A percentile compares a stretch with the other conserved stretches of the same genome.
These are phyloP conservation scores for Rhododendron griersonianum DNA, from an alignment of 148 eudicot genomes.

Conservation along the genomic window DNA sequence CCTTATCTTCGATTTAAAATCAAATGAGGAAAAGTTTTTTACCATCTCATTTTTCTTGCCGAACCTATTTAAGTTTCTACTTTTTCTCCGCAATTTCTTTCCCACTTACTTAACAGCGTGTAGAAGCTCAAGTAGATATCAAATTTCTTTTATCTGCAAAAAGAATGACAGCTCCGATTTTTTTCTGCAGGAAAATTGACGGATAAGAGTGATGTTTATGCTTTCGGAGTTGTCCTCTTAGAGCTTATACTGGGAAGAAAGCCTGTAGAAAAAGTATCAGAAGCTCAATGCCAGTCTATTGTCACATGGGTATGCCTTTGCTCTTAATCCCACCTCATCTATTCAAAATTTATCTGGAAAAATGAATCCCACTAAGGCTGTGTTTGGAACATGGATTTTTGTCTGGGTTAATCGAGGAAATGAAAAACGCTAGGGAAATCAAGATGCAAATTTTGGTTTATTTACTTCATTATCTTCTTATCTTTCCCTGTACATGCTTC, in stretches of 20 bases:
- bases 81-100: no score
- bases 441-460: background rate
- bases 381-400: background rate
- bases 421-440: background rate
- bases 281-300: constrained; percentile 75
- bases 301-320: constrained; percentile 74
- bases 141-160: background rate
- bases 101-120: background rate
- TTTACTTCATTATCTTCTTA: background rate
- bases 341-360: background rate
- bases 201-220: constrained; percentile 95
- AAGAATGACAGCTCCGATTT: background rate
- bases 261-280: constrained; percentile 73
- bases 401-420: background rate
- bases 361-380: background rate
- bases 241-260: constrained; percentile 89
- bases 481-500: background rate
- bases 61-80: background rate
- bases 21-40: background rate
- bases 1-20: background rate
- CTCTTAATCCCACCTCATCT: background rate
- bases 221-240: constrained; percentile 83
- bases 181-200: constrained; percentile 68
- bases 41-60: background rate
- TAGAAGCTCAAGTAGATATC: background rate